Percentiles rank a stretch among this genome's conserved stretches.
Evolutionary conservation across 1,139 yeast genomes (phyloP).

Genomic region (Taiozyma sp.): DNA sequence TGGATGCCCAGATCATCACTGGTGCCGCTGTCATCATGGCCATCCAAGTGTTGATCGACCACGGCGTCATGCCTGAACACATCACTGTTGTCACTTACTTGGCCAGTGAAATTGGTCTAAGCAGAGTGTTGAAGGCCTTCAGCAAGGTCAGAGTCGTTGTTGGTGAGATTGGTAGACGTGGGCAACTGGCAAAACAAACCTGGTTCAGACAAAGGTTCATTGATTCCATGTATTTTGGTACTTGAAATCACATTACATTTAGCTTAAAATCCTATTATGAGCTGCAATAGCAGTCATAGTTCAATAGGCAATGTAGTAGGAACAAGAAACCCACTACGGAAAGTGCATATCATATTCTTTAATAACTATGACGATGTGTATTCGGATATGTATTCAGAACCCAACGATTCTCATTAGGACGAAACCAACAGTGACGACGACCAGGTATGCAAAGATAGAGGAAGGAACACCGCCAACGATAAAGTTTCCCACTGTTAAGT

Average conservation of each 20-base stretch:
- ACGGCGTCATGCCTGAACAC: slow-evolving; percentile 58
- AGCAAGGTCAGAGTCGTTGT: slow-evolving; percentile 62
- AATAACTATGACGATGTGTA: background rate
- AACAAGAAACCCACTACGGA: too few species aligned
- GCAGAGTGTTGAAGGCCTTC: slow-evolving; percentile 72
- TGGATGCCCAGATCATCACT: slow-evolving; percentile 85
- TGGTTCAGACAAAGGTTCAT: slow-evolving; percentile 69
- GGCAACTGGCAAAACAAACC: slow-evolving; percentile 22
- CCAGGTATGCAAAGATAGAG: slow-evolving; percentile 63
- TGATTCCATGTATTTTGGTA: slow-evolving; percentile 79
- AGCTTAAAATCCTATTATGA: background rate
- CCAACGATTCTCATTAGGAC: slow-evolving; percentile 59
- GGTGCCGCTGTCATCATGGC: slow-evolving; percentile 98
- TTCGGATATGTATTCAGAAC: slow-evolving; percentile 27
- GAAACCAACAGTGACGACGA: slow-evolving; percentile 77
- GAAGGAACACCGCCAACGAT: slow-evolving; percentile 88
- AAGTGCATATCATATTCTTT: background rate
- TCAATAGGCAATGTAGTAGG: too few species aligned
- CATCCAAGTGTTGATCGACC: slow-evolving; percentile 79
- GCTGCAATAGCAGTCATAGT: background rate
- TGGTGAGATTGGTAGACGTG: slow-evolving; percentile 52
- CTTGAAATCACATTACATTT: slow-evolving; percentile 24
- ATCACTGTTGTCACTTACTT: slow-evolving; percentile 68
- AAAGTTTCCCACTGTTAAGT: slow-evolving; percentile 76
- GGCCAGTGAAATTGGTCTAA: slow-evolving; percentile 79